These are phyloP conservation scores for Amylostereum areolatum DNA, from an alignment of 1,284 basidiomycete species.

Conservation along the genomic window DNA sequence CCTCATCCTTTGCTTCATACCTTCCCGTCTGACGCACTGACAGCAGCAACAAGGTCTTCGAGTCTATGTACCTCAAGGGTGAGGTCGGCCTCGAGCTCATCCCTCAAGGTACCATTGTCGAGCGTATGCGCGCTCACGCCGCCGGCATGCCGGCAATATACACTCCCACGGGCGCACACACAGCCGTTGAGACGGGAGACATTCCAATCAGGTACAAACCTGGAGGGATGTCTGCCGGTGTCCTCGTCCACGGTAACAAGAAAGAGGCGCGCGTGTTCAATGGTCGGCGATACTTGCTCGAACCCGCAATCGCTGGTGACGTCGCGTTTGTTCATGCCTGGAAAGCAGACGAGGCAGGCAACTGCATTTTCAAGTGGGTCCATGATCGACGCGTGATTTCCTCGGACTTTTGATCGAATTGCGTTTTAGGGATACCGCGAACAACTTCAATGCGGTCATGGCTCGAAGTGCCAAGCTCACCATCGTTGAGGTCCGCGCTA, in stretches of 20 bases:
- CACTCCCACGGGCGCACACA: slow-evolving; percentile 87
- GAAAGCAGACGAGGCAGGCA: slow-evolving; percentile 90
- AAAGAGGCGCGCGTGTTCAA: slow-evolving; percentile 79
- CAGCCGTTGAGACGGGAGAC: slow-evolving; percentile 71
- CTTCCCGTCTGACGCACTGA: slow-evolving; percentile 5
- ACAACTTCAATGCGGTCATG: slow-evolving; percentile 86
- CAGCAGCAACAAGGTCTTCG: slow-evolving; percentile 71
- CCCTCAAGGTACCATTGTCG: slow-evolving; percentile 87
- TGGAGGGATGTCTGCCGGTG: slow-evolving; percentile 55
- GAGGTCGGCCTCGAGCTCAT: slow-evolving; percentile 81
- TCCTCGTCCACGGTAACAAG: slow-evolving; percentile 65
- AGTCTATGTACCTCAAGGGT: slow-evolving; percentile 74
- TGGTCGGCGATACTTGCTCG: slow-evolving; percentile 81
- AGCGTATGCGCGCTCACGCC: slow-evolving; percentile 86
- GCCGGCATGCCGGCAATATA: slow-evolving; percentile 94
- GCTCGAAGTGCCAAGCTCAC: slow-evolving; percentile 86
- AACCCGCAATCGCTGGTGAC: slow-evolving; percentile 82
- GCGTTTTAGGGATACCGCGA: slow-evolving; percentile 65
- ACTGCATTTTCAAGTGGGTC: slow-evolving; percentile 73
- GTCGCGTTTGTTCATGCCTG: slow-evolving; percentile 88
- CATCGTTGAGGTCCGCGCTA: slow-evolving; percentile 71
- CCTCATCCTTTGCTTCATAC: slow-evolving; percentile 1
- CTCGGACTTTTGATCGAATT: background rate
- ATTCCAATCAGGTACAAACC: slow-evolving; percentile 74
- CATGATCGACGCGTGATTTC: background rate